These are phyloP conservation scores for Populus pruinosa DNA, from an alignment of 345 rosid species.

Conservation along the genomic window DNA sequence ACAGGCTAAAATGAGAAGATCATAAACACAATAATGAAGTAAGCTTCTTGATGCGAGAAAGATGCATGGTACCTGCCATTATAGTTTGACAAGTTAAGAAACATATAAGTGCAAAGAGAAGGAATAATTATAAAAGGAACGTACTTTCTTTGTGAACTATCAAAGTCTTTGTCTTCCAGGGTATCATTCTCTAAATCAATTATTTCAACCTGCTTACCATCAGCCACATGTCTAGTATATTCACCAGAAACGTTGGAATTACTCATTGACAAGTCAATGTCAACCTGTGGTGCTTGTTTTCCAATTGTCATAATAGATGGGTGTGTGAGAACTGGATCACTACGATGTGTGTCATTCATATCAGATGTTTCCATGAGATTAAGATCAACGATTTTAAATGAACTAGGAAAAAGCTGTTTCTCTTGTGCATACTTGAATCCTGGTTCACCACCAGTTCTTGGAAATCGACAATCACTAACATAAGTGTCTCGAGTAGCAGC, in stretches of 20 bases:
- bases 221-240: conserved; percentile 39
- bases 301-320: conserved; percentile 36
- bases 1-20: not conserved
- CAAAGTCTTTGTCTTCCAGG: conserved; percentile 50
- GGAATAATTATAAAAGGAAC: conserved; percentile 17
- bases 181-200: conserved; percentile 84
- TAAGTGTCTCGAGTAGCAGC: conserved; percentile 30
- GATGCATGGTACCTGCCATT: not conserved
- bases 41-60: not conserved
- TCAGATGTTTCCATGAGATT: conserved; percentile 78
- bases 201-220: conserved; percentile 72
- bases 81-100: not conserved
- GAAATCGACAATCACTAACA: conserved; percentile 26
- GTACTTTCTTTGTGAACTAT: conserved; percentile 56
- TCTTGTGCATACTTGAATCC: conserved; percentile 53
- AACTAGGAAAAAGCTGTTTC: conserved; percentile 69
- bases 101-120: not conserved
- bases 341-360: conserved; percentile 45
- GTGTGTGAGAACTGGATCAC: conserved; percentile 35
- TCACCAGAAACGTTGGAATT: conserved; percentile 52
- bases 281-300: conserved; percentile 52
- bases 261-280: conserved; percentile 74
- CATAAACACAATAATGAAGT: not conserved
- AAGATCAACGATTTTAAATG: conserved; percentile 89
- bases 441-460: conserved; percentile 31